Evolutionary conservation across 2,329 filamentous ascomycete genomes (phyloP).

Genomic region (Botryosphaeria dothidea): DNA sequence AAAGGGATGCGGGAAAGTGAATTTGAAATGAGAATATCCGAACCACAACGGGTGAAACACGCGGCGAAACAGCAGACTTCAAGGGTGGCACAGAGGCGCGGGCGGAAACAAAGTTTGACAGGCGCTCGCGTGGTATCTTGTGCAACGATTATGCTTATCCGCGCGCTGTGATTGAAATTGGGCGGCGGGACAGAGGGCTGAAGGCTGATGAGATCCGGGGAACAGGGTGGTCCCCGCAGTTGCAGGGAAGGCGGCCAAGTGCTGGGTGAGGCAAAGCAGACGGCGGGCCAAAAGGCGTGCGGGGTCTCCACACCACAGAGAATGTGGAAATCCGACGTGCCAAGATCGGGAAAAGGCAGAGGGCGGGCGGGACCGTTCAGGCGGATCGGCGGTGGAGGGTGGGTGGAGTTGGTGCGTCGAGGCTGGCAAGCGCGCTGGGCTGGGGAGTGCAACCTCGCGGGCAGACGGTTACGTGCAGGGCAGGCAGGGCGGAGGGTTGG

Average conservation of each 20-base stretch:
- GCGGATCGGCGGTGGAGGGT: not conserved
- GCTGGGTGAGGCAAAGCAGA: not conserved
- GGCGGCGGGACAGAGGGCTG: not conserved
- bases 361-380: not conserved
- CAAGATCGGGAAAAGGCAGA: not conserved
- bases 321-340: not conserved
- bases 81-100: not conserved
- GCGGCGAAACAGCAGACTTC: not conserved
- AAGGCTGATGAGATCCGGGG: not conserved
- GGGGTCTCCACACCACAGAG: not conserved
- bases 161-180: not conserved
- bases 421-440: not conserved
- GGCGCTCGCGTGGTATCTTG: not conserved
- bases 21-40: not conserved
- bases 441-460: no score
- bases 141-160: conserved; percentile 7
- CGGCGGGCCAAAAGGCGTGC: not conserved
- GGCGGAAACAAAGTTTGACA: not conserved
- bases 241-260: not conserved
- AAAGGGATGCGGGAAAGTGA: not conserved
- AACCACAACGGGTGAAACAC: not conserved
- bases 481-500: not conserved
- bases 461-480: not conserved
- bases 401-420: not conserved
- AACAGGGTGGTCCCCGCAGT: not conserved